Percentiles rank a stretch among this genome's conserved stretches.
These are phyloP conservation scores for Westerdykella aurantiaca DNA, from an alignment of 2,329 filamentous ascomycete species.

Conservation along the genomic window DNA sequence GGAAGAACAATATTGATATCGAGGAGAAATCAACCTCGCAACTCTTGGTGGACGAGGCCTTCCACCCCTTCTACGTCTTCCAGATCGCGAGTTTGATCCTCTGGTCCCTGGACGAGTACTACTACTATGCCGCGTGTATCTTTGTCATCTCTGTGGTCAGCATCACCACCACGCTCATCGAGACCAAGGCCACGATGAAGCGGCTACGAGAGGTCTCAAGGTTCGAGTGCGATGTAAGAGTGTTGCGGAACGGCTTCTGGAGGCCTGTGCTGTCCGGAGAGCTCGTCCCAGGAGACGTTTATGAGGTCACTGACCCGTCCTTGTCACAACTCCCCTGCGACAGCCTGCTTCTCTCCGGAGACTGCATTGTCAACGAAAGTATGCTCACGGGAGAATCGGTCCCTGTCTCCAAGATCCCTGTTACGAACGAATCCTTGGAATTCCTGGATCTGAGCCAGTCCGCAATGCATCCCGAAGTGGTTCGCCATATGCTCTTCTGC, in stretches of 20 bases:
- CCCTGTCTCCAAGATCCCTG: constrained; percentile 86
- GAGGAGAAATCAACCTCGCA: constrained; percentile 79
- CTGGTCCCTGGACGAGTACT: constrained; percentile 95
- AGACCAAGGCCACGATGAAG: constrained; percentile 89
- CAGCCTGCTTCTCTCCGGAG: constrained; percentile 82
- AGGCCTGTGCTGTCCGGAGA: constrained; percentile 79
- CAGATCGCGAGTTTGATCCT: constrained; percentile 90
- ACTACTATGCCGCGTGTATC: constrained; percentile 94
- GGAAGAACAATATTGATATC: constrained; percentile 85
- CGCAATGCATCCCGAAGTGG: constrained; percentile 74
- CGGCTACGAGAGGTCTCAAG: constrained; percentile 84
- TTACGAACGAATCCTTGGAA: constrained; percentile 71
- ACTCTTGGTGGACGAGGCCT: constrained; percentile 86
- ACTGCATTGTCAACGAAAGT: constrained; percentile 98
- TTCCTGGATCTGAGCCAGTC: constrained; percentile 72
- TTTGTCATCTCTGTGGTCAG: constrained; percentile 91
- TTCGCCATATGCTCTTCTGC: constrained; percentile 85
- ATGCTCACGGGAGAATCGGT: constrained; percentile 98
- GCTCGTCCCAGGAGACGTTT: constrained; percentile 90
- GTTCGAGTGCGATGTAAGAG: constrained; percentile 92
- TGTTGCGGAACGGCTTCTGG: constrained; percentile 94
- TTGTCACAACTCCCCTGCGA: constrained; percentile 86
- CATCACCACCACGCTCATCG: constrained; percentile 80
- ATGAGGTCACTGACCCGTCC: constrained; percentile 91
- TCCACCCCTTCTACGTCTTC: constrained; percentile 98